These are phyloP conservation scores for Leucoagaricus sp. DNA, from an alignment of 1,284 basidiomycete genomes.

Conservation along the genomic window DNA sequence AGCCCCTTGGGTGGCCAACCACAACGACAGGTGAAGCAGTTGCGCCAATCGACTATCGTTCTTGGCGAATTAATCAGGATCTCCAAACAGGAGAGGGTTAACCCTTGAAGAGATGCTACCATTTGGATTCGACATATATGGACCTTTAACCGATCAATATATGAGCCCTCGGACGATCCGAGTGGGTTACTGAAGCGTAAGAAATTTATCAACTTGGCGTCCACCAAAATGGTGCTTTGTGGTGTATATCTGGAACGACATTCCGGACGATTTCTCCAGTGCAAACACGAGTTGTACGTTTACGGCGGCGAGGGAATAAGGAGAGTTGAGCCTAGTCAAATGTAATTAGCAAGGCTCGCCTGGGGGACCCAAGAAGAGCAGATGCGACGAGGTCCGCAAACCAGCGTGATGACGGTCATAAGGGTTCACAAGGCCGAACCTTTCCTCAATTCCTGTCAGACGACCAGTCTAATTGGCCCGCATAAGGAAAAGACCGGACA, in stretches of 20 bases:
- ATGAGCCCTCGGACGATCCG: background rate
- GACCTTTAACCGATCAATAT: constrained; percentile 13
- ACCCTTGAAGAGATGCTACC: background rate
- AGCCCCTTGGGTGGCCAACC: background rate
- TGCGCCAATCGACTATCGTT: background rate
- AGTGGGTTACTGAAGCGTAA: background rate
- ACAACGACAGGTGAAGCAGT: background rate
- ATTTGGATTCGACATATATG: constrained; percentile 6
- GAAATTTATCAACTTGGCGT: too few relatives aligned
- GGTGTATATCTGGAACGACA: background rate
- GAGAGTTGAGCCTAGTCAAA: too few relatives aligned
- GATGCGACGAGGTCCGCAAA: background rate
- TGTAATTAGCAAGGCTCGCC: too few relatives aligned
- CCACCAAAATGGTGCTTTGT: too few relatives aligned
- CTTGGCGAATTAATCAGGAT: background rate
- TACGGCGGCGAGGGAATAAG: too few relatives aligned
- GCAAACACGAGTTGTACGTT: too few relatives aligned
- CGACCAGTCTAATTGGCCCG: background rate
- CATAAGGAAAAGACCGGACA: background rate
- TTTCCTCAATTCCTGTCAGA: constrained; percentile 3
- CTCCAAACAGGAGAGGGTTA: background rate
- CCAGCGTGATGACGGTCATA: constrained; percentile 2
- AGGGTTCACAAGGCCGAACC: background rate
- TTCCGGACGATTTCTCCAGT: too few relatives aligned
- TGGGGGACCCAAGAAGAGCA: background rate